Evolutionary conservation across 1,284 basidiomycete genomes (phyloP).

Genomic region (Ceratobasidium sp.): DNA sequence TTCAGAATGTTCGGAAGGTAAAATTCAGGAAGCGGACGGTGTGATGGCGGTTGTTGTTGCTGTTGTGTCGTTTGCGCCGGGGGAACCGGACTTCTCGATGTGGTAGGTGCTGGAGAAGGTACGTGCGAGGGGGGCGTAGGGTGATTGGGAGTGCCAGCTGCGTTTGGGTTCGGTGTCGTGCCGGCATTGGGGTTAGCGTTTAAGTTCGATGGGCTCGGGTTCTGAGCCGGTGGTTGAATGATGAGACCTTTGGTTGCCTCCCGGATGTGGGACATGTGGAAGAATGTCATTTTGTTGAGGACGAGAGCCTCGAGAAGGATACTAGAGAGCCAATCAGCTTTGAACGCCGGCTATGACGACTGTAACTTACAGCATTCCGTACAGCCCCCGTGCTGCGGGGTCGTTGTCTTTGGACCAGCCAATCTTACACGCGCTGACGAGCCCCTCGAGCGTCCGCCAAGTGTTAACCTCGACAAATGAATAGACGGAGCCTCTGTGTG

Average conservation of each 20-base stretch:
- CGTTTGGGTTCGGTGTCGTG: constrained; percentile 30
- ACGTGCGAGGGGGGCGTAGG: constrained; percentile 33
- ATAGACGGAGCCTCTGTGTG: not conserved
- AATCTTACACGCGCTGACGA: constrained; percentile 25
- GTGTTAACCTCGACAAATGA: constrained; percentile 3
- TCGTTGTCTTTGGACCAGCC: constrained; percentile 35
- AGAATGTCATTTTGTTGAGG: constrained; percentile 25
- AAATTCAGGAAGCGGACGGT: constrained; percentile 20
- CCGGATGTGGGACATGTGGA: constrained; percentile 12
- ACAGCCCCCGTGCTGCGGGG: constrained; percentile 30
- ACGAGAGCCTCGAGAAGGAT: constrained; percentile 25
- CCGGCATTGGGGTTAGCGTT: constrained; percentile 28
- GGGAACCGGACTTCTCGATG: constrained; percentile 8
- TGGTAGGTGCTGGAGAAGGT: constrained; percentile 25
- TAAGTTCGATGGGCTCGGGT: not conserved
- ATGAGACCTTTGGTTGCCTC: constrained; percentile 27
- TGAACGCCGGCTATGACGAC: not conserved
- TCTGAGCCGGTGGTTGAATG: constrained; percentile 15
- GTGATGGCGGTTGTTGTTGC: not conserved
- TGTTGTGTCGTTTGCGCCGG: constrained; percentile 4
- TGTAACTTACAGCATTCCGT: constrained; percentile 28
- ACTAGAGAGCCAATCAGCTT: constrained; percentile 4
- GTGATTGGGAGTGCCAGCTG: constrained; percentile 36
- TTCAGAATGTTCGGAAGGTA: constrained; percentile 30
- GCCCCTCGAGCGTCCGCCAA: constrained; percentile 35